A percentile compares a stretch with the other conserved stretches of the same genome.
Evolutionary conservation across 257 asterid species (phyloP).

Genomic region (Solanum etuberosum): DNA sequence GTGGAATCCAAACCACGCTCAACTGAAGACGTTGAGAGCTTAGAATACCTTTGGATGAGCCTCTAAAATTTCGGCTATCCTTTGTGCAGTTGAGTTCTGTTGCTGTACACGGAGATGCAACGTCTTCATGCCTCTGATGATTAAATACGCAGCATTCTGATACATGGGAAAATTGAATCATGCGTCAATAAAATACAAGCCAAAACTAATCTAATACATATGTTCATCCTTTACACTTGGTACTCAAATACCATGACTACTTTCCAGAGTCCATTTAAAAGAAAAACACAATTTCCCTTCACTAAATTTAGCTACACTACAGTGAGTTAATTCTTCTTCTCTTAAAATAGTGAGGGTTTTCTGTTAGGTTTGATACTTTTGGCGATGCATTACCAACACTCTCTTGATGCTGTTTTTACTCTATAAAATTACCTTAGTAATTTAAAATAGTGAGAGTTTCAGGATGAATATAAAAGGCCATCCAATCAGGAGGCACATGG

Average conservation of each 20-base stretch:
- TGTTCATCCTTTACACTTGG: not conserved
- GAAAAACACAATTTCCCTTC: not conserved
- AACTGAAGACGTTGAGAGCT: not conserved
- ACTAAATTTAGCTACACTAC: not conserved
- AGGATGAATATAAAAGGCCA: not conserved
- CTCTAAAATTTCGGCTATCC: conserved; percentile 99
- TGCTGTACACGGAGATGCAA: conserved; percentile 95
- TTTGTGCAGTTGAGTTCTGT: conserved; percentile 84
- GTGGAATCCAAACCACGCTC: not conserved
- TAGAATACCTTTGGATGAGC: conserved; percentile 89
- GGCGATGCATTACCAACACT: not conserved
- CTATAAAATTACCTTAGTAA: not conserved
- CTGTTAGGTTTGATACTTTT: not conserved
- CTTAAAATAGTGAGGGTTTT: not conserved
- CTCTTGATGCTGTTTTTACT: not conserved
- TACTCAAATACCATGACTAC: not conserved
- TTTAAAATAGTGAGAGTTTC: not conserved
- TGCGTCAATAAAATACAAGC: not conserved
- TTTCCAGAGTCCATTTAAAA: not conserved
- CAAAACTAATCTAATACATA: not conserved
- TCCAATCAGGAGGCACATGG: not conserved
- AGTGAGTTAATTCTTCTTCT: not conserved
- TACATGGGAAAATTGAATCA: conserved; percentile 1
- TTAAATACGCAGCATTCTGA: conserved; percentile 83
- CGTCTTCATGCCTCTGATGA: conserved; percentile 98